These are phyloP conservation scores for Farysia itapuensis DNA, from an alignment of 1,284 basidiomycete species.

Conservation along the genomic window DNA sequence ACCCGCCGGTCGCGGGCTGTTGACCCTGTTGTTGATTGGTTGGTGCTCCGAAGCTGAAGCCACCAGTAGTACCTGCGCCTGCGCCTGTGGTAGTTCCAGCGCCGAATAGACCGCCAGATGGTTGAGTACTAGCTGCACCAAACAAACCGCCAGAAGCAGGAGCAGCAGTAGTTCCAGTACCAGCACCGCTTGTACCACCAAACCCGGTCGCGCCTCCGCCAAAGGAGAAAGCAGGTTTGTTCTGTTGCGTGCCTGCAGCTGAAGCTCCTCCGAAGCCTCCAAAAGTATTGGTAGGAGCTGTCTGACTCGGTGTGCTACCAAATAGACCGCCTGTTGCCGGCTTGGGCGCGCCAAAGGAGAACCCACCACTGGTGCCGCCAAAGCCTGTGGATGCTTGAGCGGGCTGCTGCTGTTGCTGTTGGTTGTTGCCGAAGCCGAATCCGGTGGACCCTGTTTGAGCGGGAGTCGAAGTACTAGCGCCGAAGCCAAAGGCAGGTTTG, in stretches of 20 bases:
- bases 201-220: constrained; percentile 34
- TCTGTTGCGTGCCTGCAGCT: constrained; percentile 21
- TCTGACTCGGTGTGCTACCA: constrained; percentile 56
- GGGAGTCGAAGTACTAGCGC: constrained; percentile 26
- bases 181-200: constrained; percentile 25
- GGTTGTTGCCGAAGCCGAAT: constrained; percentile 43
- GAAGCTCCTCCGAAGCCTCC: constrained; percentile 46
- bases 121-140: constrained; percentile 48
- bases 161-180: constrained; percentile 29
- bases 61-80: constrained; percentile 19
- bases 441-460: constrained; percentile 28
- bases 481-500: constrained; percentile 30
- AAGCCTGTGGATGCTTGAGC: constrained; percentile 23
- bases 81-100: constrained; percentile 10
- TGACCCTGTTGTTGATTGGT: constrained; percentile 26
- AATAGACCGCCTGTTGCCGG: constrained; percentile 64
- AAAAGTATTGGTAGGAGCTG: constrained; percentile 40
- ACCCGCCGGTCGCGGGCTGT: constrained; percentile 32
- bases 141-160: constrained; percentile 62
- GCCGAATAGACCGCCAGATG: constrained; percentile 41
- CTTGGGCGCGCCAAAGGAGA: constrained; percentile 44
- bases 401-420: constrained; percentile 34
- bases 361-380: constrained; percentile 33
- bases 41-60: constrained; percentile 38
- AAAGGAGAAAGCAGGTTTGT: constrained; percentile 55